Evolutionary conservation across 2,329 filamentous ascomycete genomes (phyloP).

Genomic region (Aspergillus thermomutatus): DNA sequence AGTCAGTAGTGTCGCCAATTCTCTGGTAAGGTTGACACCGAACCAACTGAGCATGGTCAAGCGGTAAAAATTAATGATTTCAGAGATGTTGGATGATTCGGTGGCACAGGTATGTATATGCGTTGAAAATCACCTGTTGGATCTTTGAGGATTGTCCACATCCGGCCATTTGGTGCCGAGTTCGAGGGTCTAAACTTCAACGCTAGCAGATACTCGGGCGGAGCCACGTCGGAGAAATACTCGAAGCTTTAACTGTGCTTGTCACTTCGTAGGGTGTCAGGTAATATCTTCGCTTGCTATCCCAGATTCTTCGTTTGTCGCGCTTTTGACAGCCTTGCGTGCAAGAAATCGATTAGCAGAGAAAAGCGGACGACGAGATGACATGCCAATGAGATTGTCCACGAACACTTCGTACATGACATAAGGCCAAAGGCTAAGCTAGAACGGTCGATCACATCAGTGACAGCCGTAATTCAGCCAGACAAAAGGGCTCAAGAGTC

Average conservation of each 20-base stretch:
- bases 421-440: background rate
- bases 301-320: background rate
- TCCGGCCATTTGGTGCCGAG: slow-evolving; percentile 7
- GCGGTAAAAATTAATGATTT: background rate
- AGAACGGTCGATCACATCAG: background rate
- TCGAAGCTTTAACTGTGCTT: background rate
- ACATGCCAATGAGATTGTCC: background rate
- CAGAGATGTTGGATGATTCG: background rate
- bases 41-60: background rate
- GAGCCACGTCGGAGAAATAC: slow-evolving; percentile 2
- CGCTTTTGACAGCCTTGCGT: background rate
- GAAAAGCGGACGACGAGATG: background rate
- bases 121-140: background rate
- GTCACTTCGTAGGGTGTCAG: background rate
- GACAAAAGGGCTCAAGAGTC: background rate
- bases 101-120: background rate
- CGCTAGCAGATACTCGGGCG: background rate
- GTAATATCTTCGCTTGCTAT: background rate
- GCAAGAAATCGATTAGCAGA: background rate
- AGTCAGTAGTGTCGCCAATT: background rate
- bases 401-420: background rate
- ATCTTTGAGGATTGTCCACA: slow-evolving; percentile 7
- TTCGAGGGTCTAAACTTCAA: slow-evolving; percentile 3
- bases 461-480: background rate
- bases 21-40: background rate